A percentile compares a stretch with the other conserved stretches of the same genome.
These are phyloP conservation scores for Scenedesmus sp. DNA, from an alignment of 163 green algal genomes.

Conservation along the genomic window DNA sequence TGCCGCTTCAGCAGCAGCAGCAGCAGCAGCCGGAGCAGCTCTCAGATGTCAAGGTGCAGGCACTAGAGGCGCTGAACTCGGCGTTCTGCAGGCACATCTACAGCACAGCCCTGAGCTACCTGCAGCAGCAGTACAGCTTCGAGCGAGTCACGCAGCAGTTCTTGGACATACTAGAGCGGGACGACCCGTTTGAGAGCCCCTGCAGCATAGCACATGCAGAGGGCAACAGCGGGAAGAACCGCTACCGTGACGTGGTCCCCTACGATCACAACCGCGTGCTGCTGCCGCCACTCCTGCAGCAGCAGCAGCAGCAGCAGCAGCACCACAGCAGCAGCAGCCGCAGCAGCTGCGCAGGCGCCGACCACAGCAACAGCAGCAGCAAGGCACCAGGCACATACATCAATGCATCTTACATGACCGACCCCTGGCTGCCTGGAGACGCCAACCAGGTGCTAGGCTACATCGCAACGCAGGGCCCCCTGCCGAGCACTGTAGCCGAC, in stretches of 20 bases:
- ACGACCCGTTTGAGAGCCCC: constrained; percentile 10
- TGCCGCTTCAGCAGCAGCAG: not conserved
- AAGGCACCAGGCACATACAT: constrained; percentile 74
- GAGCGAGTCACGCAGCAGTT: constrained; percentile 25
- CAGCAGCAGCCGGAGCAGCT: not conserved
- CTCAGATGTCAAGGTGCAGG: constrained; percentile 24
- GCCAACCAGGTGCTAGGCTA: not conserved
- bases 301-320: not conserved
- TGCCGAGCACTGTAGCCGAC: constrained; percentile 59
- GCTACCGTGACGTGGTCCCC: constrained; percentile 91
- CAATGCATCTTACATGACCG: constrained; percentile 80
- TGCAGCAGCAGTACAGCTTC: constrained; percentile 23
- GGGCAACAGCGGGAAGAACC: constrained; percentile 49
- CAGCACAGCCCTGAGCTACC: constrained; percentile 25
- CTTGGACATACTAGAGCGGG: constrained; percentile 33
- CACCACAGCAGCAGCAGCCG: not conserved
- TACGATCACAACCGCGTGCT: constrained; percentile 85
- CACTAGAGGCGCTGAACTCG: constrained; percentile 22
- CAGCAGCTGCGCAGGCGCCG: not conserved
- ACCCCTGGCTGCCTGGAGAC: not conserved
- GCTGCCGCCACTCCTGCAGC: constrained; percentile 30
- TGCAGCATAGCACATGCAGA: not conserved
- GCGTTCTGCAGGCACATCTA: constrained; percentile 48
- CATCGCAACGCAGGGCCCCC: constrained; percentile 37
- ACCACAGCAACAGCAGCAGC: not conserved